Percentiles rank a stretch among this genome's conserved stretches.
Conservation (phyloP, 2,329 filamentous ascomycete genomes). For the Cercospora berteroae region DNA sequence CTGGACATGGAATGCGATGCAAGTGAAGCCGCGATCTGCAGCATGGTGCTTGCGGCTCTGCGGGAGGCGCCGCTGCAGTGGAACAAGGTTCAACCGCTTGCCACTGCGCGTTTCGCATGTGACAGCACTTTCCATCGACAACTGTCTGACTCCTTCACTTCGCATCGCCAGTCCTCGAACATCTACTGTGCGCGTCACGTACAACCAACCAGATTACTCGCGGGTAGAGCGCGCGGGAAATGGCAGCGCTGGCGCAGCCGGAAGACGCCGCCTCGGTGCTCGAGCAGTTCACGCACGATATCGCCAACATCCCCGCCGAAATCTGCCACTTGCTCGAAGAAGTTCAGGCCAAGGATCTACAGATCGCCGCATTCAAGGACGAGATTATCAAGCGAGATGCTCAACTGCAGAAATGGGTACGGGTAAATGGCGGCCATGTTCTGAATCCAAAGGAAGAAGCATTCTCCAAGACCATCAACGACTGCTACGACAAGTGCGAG, state of each 20-base stretch:
- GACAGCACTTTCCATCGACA: constrained; percentile 18
- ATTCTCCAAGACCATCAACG: constrained; percentile 63
- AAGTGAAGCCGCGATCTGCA: neutral
- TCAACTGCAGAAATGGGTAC: constrained; percentile 79
- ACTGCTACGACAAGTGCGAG: constrained; percentile 68
- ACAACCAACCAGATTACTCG: neutral
- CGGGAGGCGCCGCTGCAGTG: neutral
- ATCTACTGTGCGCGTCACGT: neutral
- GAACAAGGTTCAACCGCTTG: neutral
- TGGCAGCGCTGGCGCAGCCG: constrained; percentile 43
- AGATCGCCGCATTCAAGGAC: constrained; percentile 66
- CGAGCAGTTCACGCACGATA: constrained; percentile 74
- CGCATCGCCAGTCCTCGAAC: neutral
- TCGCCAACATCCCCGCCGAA: constrained; percentile 77
- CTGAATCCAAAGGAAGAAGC: constrained; percentile 72
- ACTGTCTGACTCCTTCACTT: neutral
- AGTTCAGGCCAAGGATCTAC: constrained; percentile 74
- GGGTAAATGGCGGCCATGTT: constrained; percentile 69
- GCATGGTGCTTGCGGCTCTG: neutral
- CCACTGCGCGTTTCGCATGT: constrained; percentile 18
- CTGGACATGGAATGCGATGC: neutral
- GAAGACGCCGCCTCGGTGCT: constrained; percentile 69
- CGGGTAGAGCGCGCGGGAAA: neutral
- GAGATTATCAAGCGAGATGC: constrained; percentile 70
- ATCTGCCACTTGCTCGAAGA: constrained; percentile 81